Evolutionary conservation across 768 basidiomycete species (phyloP).

Genomic region (Termitomyces bulborhizus): DNA sequence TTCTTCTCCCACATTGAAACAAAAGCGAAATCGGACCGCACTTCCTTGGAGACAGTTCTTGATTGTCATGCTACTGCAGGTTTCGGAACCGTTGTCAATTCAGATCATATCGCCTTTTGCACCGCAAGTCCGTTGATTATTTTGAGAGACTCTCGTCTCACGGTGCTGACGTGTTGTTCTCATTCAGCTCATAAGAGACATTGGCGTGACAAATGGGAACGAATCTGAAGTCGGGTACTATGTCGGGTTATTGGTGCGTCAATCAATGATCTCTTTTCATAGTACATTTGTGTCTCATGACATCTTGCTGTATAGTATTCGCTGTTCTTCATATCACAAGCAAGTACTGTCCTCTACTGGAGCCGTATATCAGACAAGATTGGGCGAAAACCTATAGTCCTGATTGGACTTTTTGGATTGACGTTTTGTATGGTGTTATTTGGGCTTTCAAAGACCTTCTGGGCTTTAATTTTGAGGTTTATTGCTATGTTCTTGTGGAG

Average conservation of each 20-base stretch:
- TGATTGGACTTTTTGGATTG: constrained; percentile 59
- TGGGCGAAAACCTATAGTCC: constrained; percentile 76
- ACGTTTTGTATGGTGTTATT: constrained; percentile 67
- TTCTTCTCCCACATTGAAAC: not conserved
- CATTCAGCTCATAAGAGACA: not conserved
- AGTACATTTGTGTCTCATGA: not conserved
- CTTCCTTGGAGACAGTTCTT: not conserved
- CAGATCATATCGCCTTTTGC: not conserved
- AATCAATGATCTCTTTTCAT: too few relatives aligned
- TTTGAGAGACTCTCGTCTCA: too few relatives aligned
- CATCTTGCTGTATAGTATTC: not conserved
- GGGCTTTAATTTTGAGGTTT: not conserved
- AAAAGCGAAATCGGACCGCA: not conserved
- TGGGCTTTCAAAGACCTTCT: constrained; percentile 24
- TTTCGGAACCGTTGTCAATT: not conserved
- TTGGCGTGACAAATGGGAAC: not conserved
- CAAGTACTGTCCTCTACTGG: constrained; percentile 71
- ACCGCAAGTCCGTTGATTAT: not conserved
- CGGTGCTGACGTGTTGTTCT: too few relatives aligned
- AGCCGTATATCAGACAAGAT: constrained; percentile 64
- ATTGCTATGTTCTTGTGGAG: not conserved
- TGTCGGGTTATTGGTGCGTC: not conserved
- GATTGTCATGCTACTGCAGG: not conserved
- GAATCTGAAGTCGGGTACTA: not conserved
- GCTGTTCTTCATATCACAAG: constrained; percentile 53